These are phyloP conservation scores for Rhizopogon salebrosus DNA, from an alignment of 768 basidiomycete genomes.

Conservation along the genomic window DNA sequence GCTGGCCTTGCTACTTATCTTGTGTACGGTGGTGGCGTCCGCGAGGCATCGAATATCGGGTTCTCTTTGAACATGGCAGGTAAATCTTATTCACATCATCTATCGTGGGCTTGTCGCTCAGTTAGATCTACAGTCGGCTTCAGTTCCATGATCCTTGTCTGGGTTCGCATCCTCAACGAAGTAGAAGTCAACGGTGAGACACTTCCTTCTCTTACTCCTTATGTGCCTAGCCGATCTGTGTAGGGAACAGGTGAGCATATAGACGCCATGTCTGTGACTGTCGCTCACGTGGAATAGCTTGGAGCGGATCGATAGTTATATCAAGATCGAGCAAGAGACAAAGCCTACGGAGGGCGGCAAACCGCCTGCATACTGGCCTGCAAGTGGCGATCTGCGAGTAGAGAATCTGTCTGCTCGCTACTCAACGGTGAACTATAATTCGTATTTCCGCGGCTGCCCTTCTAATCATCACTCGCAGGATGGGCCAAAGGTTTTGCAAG, in stretches of 20 bases:
- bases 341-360: no score
- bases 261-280: conserved; percentile 52
- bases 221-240: conserved; percentile 1
- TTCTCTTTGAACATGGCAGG: no score
- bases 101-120: not conserved
- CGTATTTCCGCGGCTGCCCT: no score
- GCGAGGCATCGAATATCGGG: conserved; percentile 16
- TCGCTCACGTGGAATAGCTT: no score
- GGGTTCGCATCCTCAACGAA: conserved; percentile 18
- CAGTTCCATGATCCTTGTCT: conserved; percentile 11
- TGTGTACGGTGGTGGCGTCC: conserved; percentile 22
- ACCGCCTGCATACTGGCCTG: no score
- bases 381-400: conserved; percentile 48
- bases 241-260: conserved; percentile 17
- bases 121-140: not conserved
- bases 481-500: no score
- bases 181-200: conserved; percentile 9
- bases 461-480: no score
- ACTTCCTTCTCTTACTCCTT: no score
- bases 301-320: no score
- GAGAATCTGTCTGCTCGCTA: conserved; percentile 54
- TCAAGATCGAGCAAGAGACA: no score
- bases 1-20: conserved; percentile 27
- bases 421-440: conserved; percentile 31
- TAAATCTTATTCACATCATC: not conserved